Conservation (phyloP, 345 rosid species). For the Gossypium thurberi region DNA sequence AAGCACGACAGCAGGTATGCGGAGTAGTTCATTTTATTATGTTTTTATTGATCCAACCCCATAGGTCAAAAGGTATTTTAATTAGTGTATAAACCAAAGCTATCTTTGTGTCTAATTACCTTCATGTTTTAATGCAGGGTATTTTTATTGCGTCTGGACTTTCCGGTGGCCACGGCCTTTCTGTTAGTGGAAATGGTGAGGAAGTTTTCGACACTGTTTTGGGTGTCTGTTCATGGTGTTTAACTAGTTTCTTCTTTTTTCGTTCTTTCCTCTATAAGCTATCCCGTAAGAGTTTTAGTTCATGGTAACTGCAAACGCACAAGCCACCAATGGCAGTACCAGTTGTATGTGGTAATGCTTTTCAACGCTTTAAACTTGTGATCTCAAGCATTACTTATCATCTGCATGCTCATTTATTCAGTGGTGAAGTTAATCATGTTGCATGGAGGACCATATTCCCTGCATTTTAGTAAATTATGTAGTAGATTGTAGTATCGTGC, state of each 20-base stretch:
- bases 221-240: not conserved
- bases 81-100: not conserved
- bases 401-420: too few species aligned
- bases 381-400: too few species aligned
- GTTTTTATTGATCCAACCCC: not conserved
- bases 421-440: too few species aligned
- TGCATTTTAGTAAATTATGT: not conserved
- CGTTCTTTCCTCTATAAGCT: too few species aligned
- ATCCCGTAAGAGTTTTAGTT: not conserved
- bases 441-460: not conserved
- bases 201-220: not conserved
- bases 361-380: too few species aligned
- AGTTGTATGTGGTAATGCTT: too few species aligned
- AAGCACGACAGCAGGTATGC: conserved; percentile 68
- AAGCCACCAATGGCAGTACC: too few species aligned
- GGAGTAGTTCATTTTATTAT: not conserved
- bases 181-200: conserved; percentile 52
- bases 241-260: not conserved
- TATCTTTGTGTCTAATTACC: not conserved
- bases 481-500: not conserved
- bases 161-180: conserved; percentile 39
- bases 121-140: conserved; percentile 35
- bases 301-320: too few species aligned
- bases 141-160: conserved; percentile 36
- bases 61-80: not conserved